Base-by-base conservation (phyloP, 1,139 yeast species). In the Suhomyces panamericanus region DNA sequence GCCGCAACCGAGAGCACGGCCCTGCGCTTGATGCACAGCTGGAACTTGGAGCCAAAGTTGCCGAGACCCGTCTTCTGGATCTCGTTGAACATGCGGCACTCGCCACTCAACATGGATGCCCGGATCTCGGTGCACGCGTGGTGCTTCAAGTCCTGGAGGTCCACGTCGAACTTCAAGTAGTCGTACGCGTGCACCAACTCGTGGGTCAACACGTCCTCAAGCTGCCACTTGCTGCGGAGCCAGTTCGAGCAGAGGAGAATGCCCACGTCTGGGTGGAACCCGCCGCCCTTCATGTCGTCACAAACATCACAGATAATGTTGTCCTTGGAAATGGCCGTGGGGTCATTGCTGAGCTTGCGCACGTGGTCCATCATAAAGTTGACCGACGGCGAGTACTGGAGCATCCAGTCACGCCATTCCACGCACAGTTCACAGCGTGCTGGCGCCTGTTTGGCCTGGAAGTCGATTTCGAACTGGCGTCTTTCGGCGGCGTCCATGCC, bases 121-220 rank as follows among this genome's bases (percentile, higher is more conserved):
- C 99, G 75, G 42, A 93, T 89, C 66, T 93, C 99, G 0, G 97
- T 85, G 64, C 99, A 95, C 0, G 99, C 99, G 62, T 93, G 99
- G 60, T 93, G 99, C 58, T 81, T 81, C 59, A 95, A 71, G 63
- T 93, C 81, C 46, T 76, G 63, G 83, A 96, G 85, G 62, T 93
- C 87, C 9, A 93, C 89, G 44, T 88, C 74, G 70, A 95, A 93
- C 63, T 89, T 85, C 54, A 89, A 73, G 60, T 90, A 85, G 64
- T 93, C 99, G 65, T 89, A 93, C 43, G 91, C 95, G 65, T 93
- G 99, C 17, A 95, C 84, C 63, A 93, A 74, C 60, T 93, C 99
- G 63, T 93, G 99, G 3, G 97, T 78, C 51, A 93, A 67, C 0
- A 95, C 87, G 59, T 93, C 98, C 62, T 93, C 98, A 48, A 91